Evolutionary conservation across 176 grass and related monocot genomes (phyloP).

Genomic region (Cenchrus fungigraminus): DNA sequence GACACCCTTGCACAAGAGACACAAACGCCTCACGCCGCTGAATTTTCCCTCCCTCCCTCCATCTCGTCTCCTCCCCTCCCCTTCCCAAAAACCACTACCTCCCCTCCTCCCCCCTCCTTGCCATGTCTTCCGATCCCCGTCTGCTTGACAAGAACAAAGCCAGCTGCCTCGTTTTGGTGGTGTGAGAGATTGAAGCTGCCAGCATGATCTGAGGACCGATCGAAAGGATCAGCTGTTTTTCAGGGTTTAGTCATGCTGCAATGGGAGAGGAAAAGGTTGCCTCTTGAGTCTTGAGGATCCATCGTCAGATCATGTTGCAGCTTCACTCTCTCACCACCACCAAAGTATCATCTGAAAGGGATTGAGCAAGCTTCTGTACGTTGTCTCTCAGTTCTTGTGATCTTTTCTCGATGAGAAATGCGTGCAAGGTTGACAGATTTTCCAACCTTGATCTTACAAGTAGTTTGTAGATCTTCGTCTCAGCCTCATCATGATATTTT

Average conservation of each 20-base stretch:
- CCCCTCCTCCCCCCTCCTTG: not conserved
- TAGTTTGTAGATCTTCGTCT: not conserved
- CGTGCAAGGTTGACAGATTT: not conserved
- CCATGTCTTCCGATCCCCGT: not conserved
- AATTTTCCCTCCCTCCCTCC: constrained; percentile 27
- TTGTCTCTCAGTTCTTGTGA: not conserved
- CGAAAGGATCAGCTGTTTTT: not conserved
- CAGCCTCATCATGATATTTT: not conserved
- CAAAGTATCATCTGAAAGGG: constrained; percentile 43
- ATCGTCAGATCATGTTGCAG: constrained; percentile 74
- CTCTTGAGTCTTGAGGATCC: not conserved
- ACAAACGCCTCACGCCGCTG: constrained; percentile 17
- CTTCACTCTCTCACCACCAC: constrained; percentile 73
- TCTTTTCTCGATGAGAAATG: not conserved
- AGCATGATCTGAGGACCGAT: constrained; percentile 66
- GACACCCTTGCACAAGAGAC: not conserved
- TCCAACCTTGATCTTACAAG: not conserved
- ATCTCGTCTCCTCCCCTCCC: not conserved
- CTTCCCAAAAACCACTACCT: not conserved
- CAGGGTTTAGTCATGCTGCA: not conserved
- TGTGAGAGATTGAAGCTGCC: constrained; percentile 85
- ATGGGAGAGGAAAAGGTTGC: not conserved
- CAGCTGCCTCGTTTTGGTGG: constrained; percentile 25
- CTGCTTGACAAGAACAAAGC: not conserved
- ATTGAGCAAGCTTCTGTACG: not conserved